Evolutionary conservation across 208 protist species (phyloP).

Genomic region (Vickermania ingenoplastis): DNA sequence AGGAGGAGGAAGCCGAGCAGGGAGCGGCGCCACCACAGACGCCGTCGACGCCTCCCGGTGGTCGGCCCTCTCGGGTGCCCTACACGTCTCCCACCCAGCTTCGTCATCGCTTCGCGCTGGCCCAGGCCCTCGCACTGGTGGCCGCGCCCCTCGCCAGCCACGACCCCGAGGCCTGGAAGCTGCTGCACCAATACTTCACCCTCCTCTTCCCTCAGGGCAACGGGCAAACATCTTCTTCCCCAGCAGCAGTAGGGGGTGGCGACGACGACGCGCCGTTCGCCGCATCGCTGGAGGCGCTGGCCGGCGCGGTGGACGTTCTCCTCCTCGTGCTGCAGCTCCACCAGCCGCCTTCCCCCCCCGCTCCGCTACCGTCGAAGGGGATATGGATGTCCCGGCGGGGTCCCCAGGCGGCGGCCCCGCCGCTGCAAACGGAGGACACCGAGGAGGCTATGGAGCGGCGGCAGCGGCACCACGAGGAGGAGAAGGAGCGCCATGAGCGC

Average conservation of each 20-base stretch:
- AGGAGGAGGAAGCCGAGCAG: neutral
- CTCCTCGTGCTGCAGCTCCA: conserved; percentile 15
- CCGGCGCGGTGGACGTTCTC: conserved; percentile 1
- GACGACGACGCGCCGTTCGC: neutral
- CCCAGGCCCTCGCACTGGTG: neutral
- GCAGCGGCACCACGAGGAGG: neutral
- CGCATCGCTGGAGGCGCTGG: neutral
- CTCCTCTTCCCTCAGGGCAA: conserved; percentile 10
- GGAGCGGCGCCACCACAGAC: too few species aligned
- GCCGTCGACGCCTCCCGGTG: too few species aligned
- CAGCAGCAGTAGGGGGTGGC: neutral
- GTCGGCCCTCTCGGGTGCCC: neutral
- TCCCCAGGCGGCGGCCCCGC: too few species aligned
- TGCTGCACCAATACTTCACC: conserved; percentile 46
- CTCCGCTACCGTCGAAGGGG: too few species aligned
- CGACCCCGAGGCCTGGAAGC: conserved; percentile 25
- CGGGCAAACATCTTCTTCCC: neutral
- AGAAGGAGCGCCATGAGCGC: neutral
- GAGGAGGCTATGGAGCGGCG: too few species aligned
- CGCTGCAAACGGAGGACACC: too few species aligned
- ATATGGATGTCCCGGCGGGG: too few species aligned
- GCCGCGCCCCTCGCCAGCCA: neutral
- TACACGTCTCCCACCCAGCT: neutral
- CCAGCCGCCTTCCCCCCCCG: conserved; percentile 8
- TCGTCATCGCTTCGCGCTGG: neutral